Base-by-base conservation (phyloP, 225 moss, liverwort and hornwort species). In the Polytrichum commune region DNA sequence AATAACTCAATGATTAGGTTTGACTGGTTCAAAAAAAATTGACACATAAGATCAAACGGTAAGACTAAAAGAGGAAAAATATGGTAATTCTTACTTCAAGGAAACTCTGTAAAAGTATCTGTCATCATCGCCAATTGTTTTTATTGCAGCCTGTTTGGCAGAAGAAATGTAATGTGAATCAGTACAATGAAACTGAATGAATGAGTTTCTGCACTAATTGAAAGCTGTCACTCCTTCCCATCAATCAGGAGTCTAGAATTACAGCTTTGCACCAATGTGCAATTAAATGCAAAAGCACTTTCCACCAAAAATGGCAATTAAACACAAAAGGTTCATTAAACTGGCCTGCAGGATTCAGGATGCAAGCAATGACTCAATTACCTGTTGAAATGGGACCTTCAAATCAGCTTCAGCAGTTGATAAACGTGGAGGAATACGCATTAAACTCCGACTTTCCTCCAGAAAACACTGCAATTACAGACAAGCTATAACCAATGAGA, bases 371-470 rank as follows among this genome's bases (percentile, higher is more conserved):
- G 22, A 61, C 60, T 28, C 65, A 60, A 46, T 7, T 78, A 97
- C 96, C 91, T 98, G 98, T 72, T 98, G 98, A 72, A 98, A 98
- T 71, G 98, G 98, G 67, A 95, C 91, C 73, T 98, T 98, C 64
- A 98, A 82, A 85, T 98, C 98, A 26, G 92, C 94, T 75, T 95
- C 98, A 53, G 98, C 98, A 54, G 95, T 91, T 67, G 98, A 89
- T 70, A 93, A 83, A 27, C 98, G 90, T 64, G 98, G 98, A 70
- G 95, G 93, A 54, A 90, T 84, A 75, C 93, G 93, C 98, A 98
- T 98, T 72, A 98, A 81, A 75, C 75, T 82, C 33, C 98, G 95
- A 72, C 98, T 98, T 74, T 98, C 98, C 81, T 98, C 98, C 80
- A 98, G 72, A 64, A 98, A 98, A 82, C 98, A 98, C 98, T 98